Evolutionary conservation across 2,329 filamentous ascomycete genomes (phyloP).

Genomic region (Sclerotinia borealis): DNA sequence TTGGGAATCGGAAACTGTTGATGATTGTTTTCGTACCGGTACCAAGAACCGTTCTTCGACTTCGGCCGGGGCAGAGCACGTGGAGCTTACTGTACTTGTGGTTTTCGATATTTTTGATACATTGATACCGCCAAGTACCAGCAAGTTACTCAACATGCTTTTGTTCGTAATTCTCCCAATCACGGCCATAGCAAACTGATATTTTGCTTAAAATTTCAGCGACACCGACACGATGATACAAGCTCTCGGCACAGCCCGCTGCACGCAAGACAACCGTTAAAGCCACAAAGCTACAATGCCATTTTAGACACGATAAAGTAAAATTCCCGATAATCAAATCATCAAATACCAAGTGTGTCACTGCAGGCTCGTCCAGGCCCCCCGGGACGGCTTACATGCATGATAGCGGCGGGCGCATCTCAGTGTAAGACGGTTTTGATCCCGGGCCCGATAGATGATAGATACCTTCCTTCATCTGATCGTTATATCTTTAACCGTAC

Average conservation of each 20-base stretch:
- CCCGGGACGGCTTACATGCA: not conserved
- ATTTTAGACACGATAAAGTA: not conserved
- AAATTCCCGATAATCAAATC: not conserved
- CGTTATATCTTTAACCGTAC: conserved; percentile 4
- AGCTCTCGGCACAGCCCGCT: conserved; percentile 2
- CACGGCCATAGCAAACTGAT: not conserved
- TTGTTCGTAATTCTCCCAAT: conserved; percentile 4
- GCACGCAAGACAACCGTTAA: conserved; percentile 6
- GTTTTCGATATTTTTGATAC: not conserved
- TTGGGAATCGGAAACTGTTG: not conserved
- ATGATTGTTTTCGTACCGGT: not conserved
- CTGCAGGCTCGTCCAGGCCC: conserved; percentile 1
- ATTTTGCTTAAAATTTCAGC: not conserved
- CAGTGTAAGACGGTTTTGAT: not conserved
- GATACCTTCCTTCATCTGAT: conserved; percentile 7
- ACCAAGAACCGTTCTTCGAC: not conserved
- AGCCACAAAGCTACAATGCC: conserved; percentile 1
- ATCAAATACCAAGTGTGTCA: not conserved
- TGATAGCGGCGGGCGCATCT: not conserved
- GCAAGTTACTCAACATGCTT: not conserved
- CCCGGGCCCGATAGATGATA: conserved; percentile 5
- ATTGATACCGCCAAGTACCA: not conserved
- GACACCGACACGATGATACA: not conserved
- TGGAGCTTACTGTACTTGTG: not conserved
- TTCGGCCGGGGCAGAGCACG: not conserved